These are phyloP conservation scores for Aspergillus ustus DNA, from an alignment of 2,329 filamentous ascomycete species.

Conservation along the genomic window DNA sequence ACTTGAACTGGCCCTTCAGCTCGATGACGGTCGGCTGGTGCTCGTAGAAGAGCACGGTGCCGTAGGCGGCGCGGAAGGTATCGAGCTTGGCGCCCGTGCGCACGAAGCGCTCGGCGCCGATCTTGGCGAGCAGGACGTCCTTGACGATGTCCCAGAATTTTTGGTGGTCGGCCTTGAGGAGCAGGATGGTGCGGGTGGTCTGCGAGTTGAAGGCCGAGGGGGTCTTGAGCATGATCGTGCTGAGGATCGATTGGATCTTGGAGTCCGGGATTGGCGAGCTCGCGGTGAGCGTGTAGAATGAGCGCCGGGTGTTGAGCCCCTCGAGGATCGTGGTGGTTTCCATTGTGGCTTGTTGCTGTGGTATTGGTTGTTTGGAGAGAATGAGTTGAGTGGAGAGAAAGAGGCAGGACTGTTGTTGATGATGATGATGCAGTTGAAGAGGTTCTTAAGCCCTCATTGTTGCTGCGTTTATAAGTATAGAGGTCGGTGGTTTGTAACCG, in stretches of 20 bases:
- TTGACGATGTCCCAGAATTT: conserved; percentile 76
- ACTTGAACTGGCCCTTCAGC: conserved; percentile 54
- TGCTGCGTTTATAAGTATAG: background rate
- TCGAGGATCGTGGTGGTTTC: conserved; percentile 18
- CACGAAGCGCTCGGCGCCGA: conserved; percentile 60
- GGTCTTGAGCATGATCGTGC: conserved; percentile 61
- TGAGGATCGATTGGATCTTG: conserved; percentile 35
- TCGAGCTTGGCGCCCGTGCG: conserved; percentile 34
- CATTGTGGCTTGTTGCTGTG: background rate
- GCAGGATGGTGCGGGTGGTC: conserved; percentile 72
- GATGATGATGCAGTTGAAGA: background rate
- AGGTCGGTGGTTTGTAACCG: background rate
- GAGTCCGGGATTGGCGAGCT: conserved; percentile 35
- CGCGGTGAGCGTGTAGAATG: conserved; percentile 33
- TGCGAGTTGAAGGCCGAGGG: conserved; percentile 85
- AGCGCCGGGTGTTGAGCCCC: conserved; percentile 30
- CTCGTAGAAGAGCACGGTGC: conserved; percentile 82
- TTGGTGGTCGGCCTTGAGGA: conserved; percentile 78
- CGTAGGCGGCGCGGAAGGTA: conserved; percentile 72
- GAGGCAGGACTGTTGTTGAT: background rate
- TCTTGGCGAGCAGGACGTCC: conserved; percentile 61
- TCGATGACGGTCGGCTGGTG: conserved; percentile 66
- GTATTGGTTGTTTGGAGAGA: background rate
- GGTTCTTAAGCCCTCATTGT: background rate
- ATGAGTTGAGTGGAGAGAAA: background rate